Percentiles rank a stretch among this genome's conserved stretches.
phyloP scores from a whole-genome alignment of 495 filamentous ascomycete genomes.

The Tuber calosporum region DNA sequence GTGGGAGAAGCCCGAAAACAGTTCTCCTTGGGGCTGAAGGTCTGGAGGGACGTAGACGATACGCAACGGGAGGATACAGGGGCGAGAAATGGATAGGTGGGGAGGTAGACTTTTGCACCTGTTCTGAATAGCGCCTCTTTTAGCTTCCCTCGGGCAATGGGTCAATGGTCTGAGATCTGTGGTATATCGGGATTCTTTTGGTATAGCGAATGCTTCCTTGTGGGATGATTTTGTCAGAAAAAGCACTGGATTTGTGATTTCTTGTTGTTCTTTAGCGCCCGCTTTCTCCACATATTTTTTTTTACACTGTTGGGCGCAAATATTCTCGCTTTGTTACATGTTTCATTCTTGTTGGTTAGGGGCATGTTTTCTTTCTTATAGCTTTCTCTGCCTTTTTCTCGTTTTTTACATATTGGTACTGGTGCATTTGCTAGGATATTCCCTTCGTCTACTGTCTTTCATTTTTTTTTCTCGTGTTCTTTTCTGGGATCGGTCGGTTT shows the following conservation, averaged over 20 bases:
- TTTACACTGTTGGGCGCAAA: slow-evolving; percentile 9
- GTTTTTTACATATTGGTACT: slow-evolving; percentile 11
- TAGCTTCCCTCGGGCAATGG: slow-evolving; percentile 19
- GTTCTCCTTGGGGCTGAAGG: not conserved
- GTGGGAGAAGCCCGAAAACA: not conserved
- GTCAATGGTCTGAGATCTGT: slow-evolving; percentile 12
- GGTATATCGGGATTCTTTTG: slow-evolving; percentile 14
- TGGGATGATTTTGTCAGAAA: slow-evolving; percentile 9
- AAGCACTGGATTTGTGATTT: slow-evolving; percentile 14
- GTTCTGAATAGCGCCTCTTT: slow-evolving; percentile 25
- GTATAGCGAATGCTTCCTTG: slow-evolving; percentile 16
- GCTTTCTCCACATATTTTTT: slow-evolving; percentile 26
- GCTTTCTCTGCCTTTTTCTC: slow-evolving; percentile 12
- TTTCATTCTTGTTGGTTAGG: slow-evolving; percentile 21
- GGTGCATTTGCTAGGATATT: slow-evolving; percentile 37
- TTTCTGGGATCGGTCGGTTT: slow-evolving; percentile 28
- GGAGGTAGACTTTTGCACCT: slow-evolving; percentile 27
- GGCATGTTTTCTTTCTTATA: slow-evolving; percentile 19
- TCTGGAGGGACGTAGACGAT: slow-evolving; percentile 6
- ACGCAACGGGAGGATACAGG: slow-evolving; percentile 20
- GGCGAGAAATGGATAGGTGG: slow-evolving; percentile 26
- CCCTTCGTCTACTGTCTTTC: slow-evolving; percentile 18
- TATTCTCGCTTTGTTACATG: slow-evolving; percentile 18
- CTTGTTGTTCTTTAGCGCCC: slow-evolving; percentile 14
- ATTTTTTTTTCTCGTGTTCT: slow-evolving; percentile 4